These are phyloP conservation scores for Acanthamoeba lugdunensis DNA, from an alignment of 208 protist genomes.

Conservation along the genomic window DNA sequence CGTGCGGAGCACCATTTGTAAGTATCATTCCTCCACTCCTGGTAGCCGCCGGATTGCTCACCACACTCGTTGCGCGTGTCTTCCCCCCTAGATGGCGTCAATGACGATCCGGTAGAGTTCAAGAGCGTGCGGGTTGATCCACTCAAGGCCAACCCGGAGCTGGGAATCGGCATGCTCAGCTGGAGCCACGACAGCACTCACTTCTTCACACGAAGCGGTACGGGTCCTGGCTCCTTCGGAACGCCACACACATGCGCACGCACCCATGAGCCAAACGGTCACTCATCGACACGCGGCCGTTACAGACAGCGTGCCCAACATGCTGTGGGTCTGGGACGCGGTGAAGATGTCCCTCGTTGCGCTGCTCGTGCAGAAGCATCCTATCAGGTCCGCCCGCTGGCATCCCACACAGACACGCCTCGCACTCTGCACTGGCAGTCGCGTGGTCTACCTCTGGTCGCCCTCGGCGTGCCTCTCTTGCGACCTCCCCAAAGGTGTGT, in stretches of 20 bases:
- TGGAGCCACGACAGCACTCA: constrained; percentile 41
- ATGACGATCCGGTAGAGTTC: constrained; percentile 26
- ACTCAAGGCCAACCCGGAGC: constrained; percentile 18
- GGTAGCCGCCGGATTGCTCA: not conserved
- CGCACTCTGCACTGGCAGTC: constrained; percentile 13
- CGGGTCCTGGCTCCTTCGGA: not conserved
- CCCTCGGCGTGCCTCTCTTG: constrained; percentile 27
- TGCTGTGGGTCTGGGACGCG: constrained; percentile 59
- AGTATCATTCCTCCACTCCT: not conserved
- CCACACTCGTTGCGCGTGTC: not conserved
- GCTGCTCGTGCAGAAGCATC: constrained; percentile 30
- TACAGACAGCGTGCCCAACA: constrained; percentile 24
- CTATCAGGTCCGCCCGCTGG: constrained; percentile 15
- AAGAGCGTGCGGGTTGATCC: constrained; percentile 12
- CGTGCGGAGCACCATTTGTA: not conserved
- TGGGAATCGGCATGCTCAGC: constrained; percentile 53
- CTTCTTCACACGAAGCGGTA: constrained; percentile 56
- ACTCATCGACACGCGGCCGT: not conserved
- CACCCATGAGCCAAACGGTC: no score
- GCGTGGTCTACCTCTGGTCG: constrained; percentile 35
- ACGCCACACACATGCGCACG: no score
- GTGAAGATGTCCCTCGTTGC: constrained; percentile 29
- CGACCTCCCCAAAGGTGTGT: constrained; percentile 6
- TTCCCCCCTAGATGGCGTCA: not conserved
- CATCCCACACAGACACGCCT: constrained; percentile 31